Evolutionary conservation across 2,329 filamentous ascomycete species (phyloP), one percentile per base, ranked within the genome.

Genomic region (Cryphonectria nitschkei): DNA sequence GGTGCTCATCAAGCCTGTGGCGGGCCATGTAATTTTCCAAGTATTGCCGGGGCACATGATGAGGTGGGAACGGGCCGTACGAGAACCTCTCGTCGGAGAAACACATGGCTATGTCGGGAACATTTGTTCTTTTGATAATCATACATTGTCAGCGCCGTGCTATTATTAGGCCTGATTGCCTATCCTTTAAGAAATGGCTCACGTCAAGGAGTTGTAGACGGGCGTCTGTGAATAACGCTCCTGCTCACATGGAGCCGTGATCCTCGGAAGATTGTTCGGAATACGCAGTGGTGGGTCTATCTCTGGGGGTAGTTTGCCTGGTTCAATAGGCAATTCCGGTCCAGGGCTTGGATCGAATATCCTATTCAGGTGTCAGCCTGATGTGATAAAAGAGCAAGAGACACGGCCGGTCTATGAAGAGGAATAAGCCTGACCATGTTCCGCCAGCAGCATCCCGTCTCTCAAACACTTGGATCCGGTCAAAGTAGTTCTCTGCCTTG

Each of bases 51-150:
- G 87, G 84, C 0, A 89, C 78, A 72, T 85, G 82, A 74, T 89
- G 86, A 0, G 87, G 87, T 16, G 83, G 84, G 74, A 88, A 89
- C 0, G 87, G 86, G 0, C 86, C 87, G 69, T 88, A 88, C 0
- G 86, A 79, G 73, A 89, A 88, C 0, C 80, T 80, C 0, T 78
- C 63, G 70, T 88, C 87, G 0, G 86, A 88, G 73, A 88, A 87
- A 5, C 80, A 82, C 86, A 88, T 88, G 32, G 85, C 86, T 46
- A 88, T 84, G 54, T 85, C 83, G 0, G 87, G 87, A 0, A 89
- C 86, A 65, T 89, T 89, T 1, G 87, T 89, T 1, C 86, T 82
- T 52, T 19, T 6, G 11, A 9, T 2, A 9, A 3, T 58, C 43
- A 32, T 63, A 61, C 22, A 65, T 4, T 11, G 43, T 46, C 43